Evolutionary conservation across 1,284 basidiomycete genomes (phyloP), one percentile per base, ranked within the genome.

Genomic region (Cryptococcus floricola): DNA sequence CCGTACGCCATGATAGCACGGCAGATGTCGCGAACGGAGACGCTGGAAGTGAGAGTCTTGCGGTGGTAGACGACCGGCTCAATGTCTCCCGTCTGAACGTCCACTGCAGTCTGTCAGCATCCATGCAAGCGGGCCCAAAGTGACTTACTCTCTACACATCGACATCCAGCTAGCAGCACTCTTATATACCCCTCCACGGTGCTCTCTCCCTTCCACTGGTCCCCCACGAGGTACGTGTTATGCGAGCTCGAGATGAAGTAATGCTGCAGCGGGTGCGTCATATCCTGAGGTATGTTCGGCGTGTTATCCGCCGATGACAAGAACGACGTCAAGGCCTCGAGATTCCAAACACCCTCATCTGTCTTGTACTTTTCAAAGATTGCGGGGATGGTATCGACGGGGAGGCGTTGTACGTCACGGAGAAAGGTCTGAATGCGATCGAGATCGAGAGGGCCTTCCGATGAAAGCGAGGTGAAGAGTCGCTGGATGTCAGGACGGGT

Each of bases 141-240:
- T 31, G 39, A 82, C 88, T 66, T 65, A 92, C 92, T 75, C 76
- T 97, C 92, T 38, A 98, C 95, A 56, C 88, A 91, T 18, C 95
- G 84, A 65, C 94, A 97, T 31, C 91, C 87, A 56, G 89, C 88
- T 49, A 96, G 80, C 43, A 98, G 80, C 0, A 94, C 94, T 0
- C 95, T 84, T 59, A 97, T 92, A 71, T 98, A 98, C 0, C 95
- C 95, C 69, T 98, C 95, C 41, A 95, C 86, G 0, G 95, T 97
- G 60, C 90, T 93, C 53, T 88, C 87, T 3, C 96, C 95, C 9
- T 94, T 85, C 56, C 96, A 86, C 71, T 99, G 96, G 64, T 92
- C 85, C 0, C 94, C 94, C 12, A 97, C 87, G 5, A 99, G 85
- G 68, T 99, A 98, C 0, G 96, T 98, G 68, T 99, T 98, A 71